These are phyloP conservation scores for Pythium rishiriense DNA, from an alignment of 352 stramenopile genomes.

Conservation along the genomic window DNA sequence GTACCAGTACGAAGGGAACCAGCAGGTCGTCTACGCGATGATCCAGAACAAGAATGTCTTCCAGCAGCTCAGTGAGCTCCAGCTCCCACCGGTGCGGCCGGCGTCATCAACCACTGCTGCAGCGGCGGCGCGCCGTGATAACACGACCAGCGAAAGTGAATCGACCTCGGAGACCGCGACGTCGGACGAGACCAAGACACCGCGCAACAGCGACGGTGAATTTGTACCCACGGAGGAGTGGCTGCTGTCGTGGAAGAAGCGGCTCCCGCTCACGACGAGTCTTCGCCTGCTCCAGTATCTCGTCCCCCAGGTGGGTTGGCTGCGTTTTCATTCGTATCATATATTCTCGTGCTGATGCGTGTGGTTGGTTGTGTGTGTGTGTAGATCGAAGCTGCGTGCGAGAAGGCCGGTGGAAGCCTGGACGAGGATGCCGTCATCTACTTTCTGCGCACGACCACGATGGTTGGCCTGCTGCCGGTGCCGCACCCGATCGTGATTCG, in stretches of 20 bases:
- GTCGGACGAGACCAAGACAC: constrained; percentile 29
- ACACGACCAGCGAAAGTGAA: constrained; percentile 13
- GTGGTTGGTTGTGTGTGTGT: not conserved
- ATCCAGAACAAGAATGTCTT: constrained; percentile 97
- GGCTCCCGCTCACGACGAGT: constrained; percentile 94
- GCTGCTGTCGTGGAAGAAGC: constrained; percentile 94
- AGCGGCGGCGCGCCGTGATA: constrained; percentile 10
- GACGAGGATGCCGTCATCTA: constrained; percentile 97
- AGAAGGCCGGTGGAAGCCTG: constrained; percentile 83
- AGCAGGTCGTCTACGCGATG: constrained; percentile 98
- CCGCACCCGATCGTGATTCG: constrained; percentile 98
- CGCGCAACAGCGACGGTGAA: constrained; percentile 46
- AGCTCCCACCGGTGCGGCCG: constrained; percentile 85
- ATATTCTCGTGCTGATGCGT: constrained; percentile 1
- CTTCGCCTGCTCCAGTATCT: constrained; percentile 94
- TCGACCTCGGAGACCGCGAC: not conserved
- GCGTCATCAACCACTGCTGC: constrained; percentile 6
- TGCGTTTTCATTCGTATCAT: no score
- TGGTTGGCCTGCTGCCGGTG: constrained; percentile 97
- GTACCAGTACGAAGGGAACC: constrained; percentile 97
- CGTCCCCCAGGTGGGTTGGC: constrained; percentile 85
- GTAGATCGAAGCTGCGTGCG: constrained; percentile 68
- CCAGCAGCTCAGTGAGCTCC: constrained; percentile 87
- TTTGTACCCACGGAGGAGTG: constrained; percentile 93
- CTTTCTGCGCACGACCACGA: constrained; percentile 96